A percentile compares a stretch with the other conserved stretches of the same genome.
These are phyloP conservation scores for Nannizzia gypsea DNA, from an alignment of 2,329 filamentous ascomycete species.

Conservation along the genomic window DNA sequence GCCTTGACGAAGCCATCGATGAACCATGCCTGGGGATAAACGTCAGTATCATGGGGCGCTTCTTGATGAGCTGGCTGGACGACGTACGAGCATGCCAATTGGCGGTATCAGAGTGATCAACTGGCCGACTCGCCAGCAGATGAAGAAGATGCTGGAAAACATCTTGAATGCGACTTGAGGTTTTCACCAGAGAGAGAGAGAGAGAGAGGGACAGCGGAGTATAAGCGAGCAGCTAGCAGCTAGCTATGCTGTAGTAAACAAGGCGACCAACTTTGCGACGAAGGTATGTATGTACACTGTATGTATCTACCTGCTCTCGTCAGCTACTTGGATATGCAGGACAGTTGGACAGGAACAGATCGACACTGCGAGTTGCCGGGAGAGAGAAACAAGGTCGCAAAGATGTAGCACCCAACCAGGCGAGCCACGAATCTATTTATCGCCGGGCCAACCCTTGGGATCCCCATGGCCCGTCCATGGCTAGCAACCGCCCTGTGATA, in stretches of 20 bases:
- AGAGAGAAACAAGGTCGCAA: not conserved
- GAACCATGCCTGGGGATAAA: slow-evolving; percentile 42
- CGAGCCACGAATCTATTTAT: not conserved
- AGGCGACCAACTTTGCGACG: no score
- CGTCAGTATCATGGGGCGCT: not conserved
- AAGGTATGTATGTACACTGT: no score
- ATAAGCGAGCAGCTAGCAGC: not conserved
- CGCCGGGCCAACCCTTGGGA: not conserved
- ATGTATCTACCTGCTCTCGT: no score
- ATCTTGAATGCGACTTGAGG: slow-evolving; percentile 32
- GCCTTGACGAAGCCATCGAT: slow-evolving; percentile 46
- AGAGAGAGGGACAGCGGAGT: not conserved
- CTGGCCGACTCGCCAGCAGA: slow-evolving; percentile 49
- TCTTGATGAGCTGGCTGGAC: not conserved
- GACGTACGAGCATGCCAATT: slow-evolving; percentile 47
- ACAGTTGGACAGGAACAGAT: slow-evolving; percentile 1
- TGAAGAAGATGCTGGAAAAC: slow-evolving; percentile 47
- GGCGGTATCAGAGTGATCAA: slow-evolving; percentile 52
- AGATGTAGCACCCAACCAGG: not conserved
- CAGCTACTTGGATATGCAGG: not conserved
- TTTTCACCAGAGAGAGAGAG: slow-evolving; percentile 22
- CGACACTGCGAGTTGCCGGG: not conserved
- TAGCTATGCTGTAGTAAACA: not conserved
- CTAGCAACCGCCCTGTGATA: not conserved
- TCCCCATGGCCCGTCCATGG: not conserved